Evolutionary conservation across 2,329 filamentous ascomycete species (phyloP).

Genomic region (Diaporthe citri): DNA sequence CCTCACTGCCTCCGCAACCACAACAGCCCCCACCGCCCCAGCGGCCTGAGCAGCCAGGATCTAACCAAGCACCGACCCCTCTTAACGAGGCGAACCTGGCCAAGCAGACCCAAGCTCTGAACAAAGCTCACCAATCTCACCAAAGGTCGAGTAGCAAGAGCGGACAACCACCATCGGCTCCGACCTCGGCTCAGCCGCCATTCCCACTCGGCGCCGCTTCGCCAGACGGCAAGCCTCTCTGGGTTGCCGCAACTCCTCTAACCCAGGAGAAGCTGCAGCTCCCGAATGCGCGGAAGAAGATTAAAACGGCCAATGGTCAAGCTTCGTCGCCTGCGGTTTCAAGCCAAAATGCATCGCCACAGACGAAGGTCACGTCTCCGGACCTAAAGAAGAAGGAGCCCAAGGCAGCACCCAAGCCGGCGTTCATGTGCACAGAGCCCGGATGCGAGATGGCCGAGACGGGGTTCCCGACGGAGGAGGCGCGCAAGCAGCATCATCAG

Average conservation of each 20-base stretch:
- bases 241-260: slow-evolving; percentile 64
- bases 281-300: slow-evolving; percentile 66
- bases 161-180: slow-evolving; percentile 66
- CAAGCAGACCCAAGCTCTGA: slow-evolving; percentile 63
- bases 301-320: slow-evolving; percentile 58
- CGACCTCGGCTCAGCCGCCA: slow-evolving; percentile 68
- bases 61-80: slow-evolving; percentile 27
- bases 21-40: slow-evolving; percentile 43
- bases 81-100: slow-evolving; percentile 63
- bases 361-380: slow-evolving; percentile 59
- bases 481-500: slow-evolving; percentile 64
- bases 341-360: slow-evolving; percentile 48
- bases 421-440: slow-evolving; percentile 64
- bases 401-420: slow-evolving; percentile 55
- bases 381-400: slow-evolving; percentile 53
- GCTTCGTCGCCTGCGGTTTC: slow-evolving; percentile 50
- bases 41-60: slow-evolving; percentile 38
- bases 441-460: slow-evolving; percentile 65
- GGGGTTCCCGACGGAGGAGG: slow-evolving; percentile 68
- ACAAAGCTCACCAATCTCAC: slow-evolving; percentile 61
- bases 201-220: slow-evolving; percentile 68
- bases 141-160: slow-evolving; percentile 60
- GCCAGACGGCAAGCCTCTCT: slow-evolving; percentile 70
- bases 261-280: slow-evolving; percentile 67
- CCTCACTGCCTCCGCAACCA: slow-evolving; percentile 38